Conservation (phyloP, 495 filamentous ascomycete genomes). For the Sporormia fimetaria region DNA sequence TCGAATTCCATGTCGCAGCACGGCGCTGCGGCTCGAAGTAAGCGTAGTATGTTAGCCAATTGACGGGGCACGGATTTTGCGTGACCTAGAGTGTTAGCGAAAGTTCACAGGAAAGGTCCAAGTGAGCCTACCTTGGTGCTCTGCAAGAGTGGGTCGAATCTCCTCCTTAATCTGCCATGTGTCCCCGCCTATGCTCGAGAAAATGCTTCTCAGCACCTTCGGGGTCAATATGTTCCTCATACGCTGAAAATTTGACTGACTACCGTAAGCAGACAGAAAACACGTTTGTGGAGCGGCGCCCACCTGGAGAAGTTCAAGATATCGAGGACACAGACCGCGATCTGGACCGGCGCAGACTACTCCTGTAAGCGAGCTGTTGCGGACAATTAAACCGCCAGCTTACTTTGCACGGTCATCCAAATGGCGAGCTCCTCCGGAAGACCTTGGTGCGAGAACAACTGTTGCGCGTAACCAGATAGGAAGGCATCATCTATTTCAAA, state of each 20-base stretch:
- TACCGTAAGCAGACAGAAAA: no score
- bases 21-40: constrained; percentile 4
- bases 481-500: constrained; percentile 50
- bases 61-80: no score
- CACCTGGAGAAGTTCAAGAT: constrained; percentile 46
- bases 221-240: neutral
- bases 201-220: constrained; percentile 1
- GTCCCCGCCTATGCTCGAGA: no score
- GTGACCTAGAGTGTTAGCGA: neutral
- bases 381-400: constrained; percentile 7
- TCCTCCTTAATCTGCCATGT: no score
- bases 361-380: neutral
- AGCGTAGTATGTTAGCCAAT: no score
- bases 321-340: constrained; percentile 53
- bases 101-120: constrained; percentile 4
- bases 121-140: neutral
- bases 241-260: no score
- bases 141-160: no score
- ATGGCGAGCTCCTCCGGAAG: constrained; percentile 59
- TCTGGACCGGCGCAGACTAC: constrained; percentile 48
- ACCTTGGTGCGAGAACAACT: constrained; percentile 40
- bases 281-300: no score
- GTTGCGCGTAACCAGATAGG: constrained; percentile 54
- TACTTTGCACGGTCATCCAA: constrained; percentile 63
- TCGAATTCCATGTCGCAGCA: constrained; percentile 5